Base-by-base conservation (phyloP, 257 asterid species). In the Plantago ovata region DNA sequence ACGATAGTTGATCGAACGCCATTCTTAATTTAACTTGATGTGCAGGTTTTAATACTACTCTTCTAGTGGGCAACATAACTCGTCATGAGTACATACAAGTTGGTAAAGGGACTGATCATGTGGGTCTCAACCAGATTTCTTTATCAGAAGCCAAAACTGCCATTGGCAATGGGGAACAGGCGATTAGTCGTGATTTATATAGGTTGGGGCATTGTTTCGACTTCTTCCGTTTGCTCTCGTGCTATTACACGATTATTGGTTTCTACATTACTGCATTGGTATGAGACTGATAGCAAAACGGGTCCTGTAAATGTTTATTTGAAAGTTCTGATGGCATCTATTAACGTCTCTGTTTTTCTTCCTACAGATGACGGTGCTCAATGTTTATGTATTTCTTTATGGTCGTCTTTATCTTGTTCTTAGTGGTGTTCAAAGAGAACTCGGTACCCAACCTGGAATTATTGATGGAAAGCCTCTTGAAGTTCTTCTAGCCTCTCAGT, bases 151-250 rank as follows among this genome's bases (percentile, higher is more conserved):
- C 99, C 1, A 93, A 89, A 75, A 86, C 89, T 56, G 99, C 96
- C 21, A 84, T 83, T 72, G 99, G 99, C 40, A 93, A 93, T 65
- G 99, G 97, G 61, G 97, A 93, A 66, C 99, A 89, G 72, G 89
- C 99, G 10, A 56, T 86, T 64, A 89, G 99, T 58, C 97, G 99
- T 41, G 99, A 93, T 69, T 65, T 93, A 43, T 93, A 93, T 64
- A 79, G 99, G 69, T 87, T 93, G 74, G 99, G 99, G 41, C 99
- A 93, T 75, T 97, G 99, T 49, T 93, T 93, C 71, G 99, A 93
- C 74, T 93, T 79, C 73, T 93, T 82, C 71, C 77, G 97, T 40
- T 89, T 89, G 99, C 66, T 89, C 20, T 89, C 97, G 14, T 89
- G 99, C 72, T 89, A 84, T 74, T 93, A 79, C 75, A 89, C 99